A percentile compares a stretch with the other conserved stretches of the same genome.
These are phyloP conservation scores for Plasmopara viticola DNA, from an alignment of 352 stramenopile genomes.

Conservation along the genomic window DNA sequence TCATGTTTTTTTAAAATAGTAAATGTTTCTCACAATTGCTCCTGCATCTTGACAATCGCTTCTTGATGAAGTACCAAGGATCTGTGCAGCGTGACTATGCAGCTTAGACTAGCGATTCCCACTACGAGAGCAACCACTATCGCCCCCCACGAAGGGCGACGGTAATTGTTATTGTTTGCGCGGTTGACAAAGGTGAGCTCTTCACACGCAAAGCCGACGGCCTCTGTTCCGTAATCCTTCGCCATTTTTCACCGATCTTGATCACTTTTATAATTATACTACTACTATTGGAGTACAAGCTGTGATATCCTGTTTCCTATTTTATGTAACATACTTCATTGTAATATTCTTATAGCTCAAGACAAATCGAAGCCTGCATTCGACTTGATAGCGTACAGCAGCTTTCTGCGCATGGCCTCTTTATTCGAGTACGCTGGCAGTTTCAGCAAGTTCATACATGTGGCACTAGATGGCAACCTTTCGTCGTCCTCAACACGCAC, in stretches of 20 bases:
- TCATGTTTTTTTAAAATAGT: too few species aligned
- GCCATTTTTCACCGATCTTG: slow-evolving; percentile 10
- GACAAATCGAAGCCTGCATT: slow-evolving; percentile 97
- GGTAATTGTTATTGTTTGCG: not conserved
- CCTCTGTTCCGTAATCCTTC: slow-evolving; percentile 14
- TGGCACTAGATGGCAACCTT: slow-evolving; percentile 76
- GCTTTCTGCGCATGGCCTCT: slow-evolving; percentile 90
- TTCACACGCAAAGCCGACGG: slow-evolving; percentile 21
- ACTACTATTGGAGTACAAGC: too few species aligned
- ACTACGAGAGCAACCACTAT: slow-evolving; percentile 29
- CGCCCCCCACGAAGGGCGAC: slow-evolving; percentile 23
- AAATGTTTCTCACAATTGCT: slow-evolving; percentile 33
- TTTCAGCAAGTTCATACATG: slow-evolving; percentile 98
- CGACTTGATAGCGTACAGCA: slow-evolving; percentile 93
- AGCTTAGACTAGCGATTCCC: slow-evolving; percentile 27
- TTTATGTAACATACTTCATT: not conserved
- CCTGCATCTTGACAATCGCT: slow-evolving; percentile 35
- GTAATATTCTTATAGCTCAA: slow-evolving; percentile 23
- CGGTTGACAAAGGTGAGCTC: slow-evolving; percentile 16
- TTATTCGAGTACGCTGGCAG: slow-evolving; percentile 95
- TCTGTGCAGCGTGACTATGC: slow-evolving; percentile 32
- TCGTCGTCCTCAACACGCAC: slow-evolving; percentile 69
- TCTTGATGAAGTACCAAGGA: slow-evolving; percentile 33
- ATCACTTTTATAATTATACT: too few species aligned
- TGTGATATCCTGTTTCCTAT: too few species aligned